Base-by-base conservation (phyloP, 108 stramenopile species). In the Cyclotella choctawhatcheeana region DNA sequence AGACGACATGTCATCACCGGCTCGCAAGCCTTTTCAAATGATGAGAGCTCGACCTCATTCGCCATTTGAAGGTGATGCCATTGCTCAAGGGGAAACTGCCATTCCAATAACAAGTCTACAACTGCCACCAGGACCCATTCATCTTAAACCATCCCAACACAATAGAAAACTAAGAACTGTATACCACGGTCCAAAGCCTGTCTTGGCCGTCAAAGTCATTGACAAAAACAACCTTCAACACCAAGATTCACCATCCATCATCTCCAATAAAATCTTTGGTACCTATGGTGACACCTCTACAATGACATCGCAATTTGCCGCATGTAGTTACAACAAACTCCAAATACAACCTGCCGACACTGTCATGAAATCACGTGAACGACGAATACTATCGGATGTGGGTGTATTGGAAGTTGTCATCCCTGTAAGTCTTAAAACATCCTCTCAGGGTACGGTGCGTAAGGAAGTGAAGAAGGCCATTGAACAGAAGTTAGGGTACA, bases 381-480 rank as follows among this genome's bases (percentile, higher is more conserved):
- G n/a, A n/a, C n/a, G n/a, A n/a, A n/a, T n/a, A n/a, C n/a, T n/a
- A n/a, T n/a, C n/a, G 37, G 81, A 74, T 10, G 50, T 62, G 20
- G 82, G 82, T 7, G 82, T 83, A 2, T 32, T 83, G 34, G 66
- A 77, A 10, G 82, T 79, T 8, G 40, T 3, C n/a, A 74, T 83
- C 25, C 29, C 8, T 34, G 45, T 79, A 14, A 31, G 50, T 3
- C 12, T 79, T 2, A 26, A 7, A 20, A 63, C 14, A 13, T 63
- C 18, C 14, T 35, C 25, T 0, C 33, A 47, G 35, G 18, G 37
- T 16, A 21, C 5, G 2, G 71, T 83, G 10, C 67, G 67, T 17
- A 68, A 67, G 53, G 72, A 64, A 25, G 71, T 73, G 17, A 78
- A 50, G 33, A 45, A 44, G 22, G 60, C 48, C 16, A 61, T 78